phyloP scores from a whole-genome alignment of 2,329 filamentous ascomycete genomes.

The Stachybotrys chlorohalonatus region DNA sequence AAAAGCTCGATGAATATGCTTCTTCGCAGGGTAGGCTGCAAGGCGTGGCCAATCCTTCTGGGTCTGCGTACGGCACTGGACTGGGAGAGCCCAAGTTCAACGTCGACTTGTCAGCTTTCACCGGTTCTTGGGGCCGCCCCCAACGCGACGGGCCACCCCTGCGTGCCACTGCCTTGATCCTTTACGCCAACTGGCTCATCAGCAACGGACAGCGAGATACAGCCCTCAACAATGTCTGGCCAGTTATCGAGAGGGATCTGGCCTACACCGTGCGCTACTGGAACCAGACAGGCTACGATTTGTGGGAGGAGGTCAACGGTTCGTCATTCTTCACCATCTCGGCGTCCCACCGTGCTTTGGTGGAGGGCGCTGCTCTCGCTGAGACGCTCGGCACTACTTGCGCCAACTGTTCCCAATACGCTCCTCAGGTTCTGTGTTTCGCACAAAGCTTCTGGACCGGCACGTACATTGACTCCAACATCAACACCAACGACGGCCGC shows the following conservation, averaged over 20 bases:
- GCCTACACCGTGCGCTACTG: constrained; percentile 63
- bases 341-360: constrained; percentile 50
- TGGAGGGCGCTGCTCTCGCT: constrained; percentile 59
- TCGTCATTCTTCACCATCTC: constrained; percentile 69
- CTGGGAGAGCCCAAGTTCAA: constrained; percentile 68
- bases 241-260: constrained; percentile 64
- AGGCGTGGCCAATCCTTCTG: constrained; percentile 58
- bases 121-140: constrained; percentile 61
- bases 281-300: constrained; percentile 55
- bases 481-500: constrained; percentile 48
- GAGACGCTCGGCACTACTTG: constrained; percentile 50
- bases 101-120: constrained; percentile 53
- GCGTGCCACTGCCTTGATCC: constrained; percentile 60
- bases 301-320: constrained; percentile 74
- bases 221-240: constrained; percentile 52
- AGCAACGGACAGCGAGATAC: constrained; percentile 48
- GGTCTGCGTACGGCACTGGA: constrained; percentile 37
- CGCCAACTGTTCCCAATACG: constrained; percentile 48
- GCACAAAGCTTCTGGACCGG: constrained; percentile 61
- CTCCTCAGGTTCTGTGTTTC: constrained; percentile 61
- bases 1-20: constrained; percentile 57
- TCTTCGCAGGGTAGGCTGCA: constrained; percentile 56
- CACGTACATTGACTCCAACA: constrained; percentile 58
- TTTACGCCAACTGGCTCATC: constrained; percentile 61
- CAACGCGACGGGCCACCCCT: constrained; percentile 73